These are phyloP conservation scores for Xylaria sp. DNA, from an alignment of 2,329 filamentous ascomycete species.

Conservation along the genomic window DNA sequence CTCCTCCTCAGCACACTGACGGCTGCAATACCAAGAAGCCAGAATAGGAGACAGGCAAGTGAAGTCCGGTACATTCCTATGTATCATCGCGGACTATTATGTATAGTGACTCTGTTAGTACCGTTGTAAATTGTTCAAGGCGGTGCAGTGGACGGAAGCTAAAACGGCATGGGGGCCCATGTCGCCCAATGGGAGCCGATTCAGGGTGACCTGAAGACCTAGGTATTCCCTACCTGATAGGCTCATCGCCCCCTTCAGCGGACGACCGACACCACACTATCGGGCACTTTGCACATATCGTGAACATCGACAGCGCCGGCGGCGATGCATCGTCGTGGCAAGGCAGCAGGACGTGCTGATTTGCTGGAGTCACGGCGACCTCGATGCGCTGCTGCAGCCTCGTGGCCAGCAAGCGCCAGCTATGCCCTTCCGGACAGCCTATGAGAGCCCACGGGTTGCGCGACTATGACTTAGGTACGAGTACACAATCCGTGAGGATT, in stretches of 20 bases:
- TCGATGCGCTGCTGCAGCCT: no score
- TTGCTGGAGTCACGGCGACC: background rate
- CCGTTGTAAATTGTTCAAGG: background rate
- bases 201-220: background rate
- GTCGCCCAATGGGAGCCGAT: constrained; percentile 4
- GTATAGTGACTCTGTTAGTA: background rate
- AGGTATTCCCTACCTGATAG: background rate
- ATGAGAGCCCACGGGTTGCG: no score
- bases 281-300: background rate
- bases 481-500: no score
- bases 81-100: background rate
- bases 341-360: background rate
- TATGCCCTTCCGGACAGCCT: no score
- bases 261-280: background rate
- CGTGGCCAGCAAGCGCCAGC: no score
- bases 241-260: background rate
- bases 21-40: background rate
- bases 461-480: no score
- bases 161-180: background rate
- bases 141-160: constrained; percentile 4
- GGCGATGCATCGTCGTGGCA: background rate
- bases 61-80: background rate
- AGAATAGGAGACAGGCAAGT: background rate
- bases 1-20: no score
- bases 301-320: no score